Evolutionary conservation across 805 yeast genomes (phyloP).

Genomic region (Blastobotrys robertii): DNA sequence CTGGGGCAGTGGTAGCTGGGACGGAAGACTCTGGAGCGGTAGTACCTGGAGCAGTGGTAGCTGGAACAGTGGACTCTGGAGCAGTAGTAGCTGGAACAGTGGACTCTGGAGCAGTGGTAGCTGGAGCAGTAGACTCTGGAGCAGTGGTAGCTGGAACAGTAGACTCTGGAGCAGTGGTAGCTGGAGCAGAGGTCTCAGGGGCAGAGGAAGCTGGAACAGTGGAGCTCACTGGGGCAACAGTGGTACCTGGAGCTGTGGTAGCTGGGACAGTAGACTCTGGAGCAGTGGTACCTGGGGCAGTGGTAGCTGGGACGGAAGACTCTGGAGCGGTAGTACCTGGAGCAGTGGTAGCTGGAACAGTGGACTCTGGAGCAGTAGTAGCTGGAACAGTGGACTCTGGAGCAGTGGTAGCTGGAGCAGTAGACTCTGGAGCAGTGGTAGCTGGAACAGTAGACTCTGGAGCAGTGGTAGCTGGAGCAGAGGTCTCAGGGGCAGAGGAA

Average conservation of each 20-base stretch:
- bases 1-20: background rate
- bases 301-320: background rate
- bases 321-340: constrained; percentile 1
- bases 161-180: constrained; percentile 2
- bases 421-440: constrained; percentile 4
- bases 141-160: constrained; percentile 3
- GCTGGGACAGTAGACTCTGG: background rate
- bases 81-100: background rate
- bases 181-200: constrained; percentile 1
- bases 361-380: constrained; percentile 1
- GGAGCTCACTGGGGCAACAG: background rate
- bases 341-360: constrained; percentile 1
- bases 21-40: background rate
- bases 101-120: background rate
- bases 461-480: constrained; percentile 7
- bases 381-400: constrained; percentile 1
- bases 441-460: constrained; percentile 5
- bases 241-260: constrained; percentile 1
- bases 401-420: constrained; percentile 3
- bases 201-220: constrained; percentile 1
- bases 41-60: background rate
- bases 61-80: background rate
- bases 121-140: background rate
- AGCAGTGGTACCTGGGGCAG: background rate
- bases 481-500: background rate